Conservation (phyloP, 2,329 filamentous ascomycete species). For the Venturiaceae sp. region DNA sequence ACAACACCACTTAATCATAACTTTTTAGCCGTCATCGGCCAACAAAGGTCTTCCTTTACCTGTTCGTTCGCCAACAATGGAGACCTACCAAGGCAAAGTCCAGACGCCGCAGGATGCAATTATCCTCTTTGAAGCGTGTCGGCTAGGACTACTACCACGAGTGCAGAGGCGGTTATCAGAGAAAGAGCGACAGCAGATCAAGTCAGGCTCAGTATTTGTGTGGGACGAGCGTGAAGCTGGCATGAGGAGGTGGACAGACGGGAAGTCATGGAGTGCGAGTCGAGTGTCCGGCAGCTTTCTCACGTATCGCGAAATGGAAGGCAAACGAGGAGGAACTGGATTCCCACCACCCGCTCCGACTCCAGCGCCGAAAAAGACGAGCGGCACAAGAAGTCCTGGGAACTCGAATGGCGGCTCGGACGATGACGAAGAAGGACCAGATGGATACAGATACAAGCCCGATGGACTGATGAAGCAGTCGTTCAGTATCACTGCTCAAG, state of each 20-base stretch:
- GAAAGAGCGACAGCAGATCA: slow-evolving; percentile 92
- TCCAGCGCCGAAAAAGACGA: background rate
- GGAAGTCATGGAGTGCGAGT: slow-evolving; percentile 98
- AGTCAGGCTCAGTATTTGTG: slow-evolving; percentile 96
- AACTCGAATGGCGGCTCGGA: slow-evolving; percentile 77
- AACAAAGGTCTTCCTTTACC: too few relatives aligned
- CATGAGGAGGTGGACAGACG: slow-evolving; percentile 97
- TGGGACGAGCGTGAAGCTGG: slow-evolving; percentile 98
- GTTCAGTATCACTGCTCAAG: slow-evolving; percentile 94
- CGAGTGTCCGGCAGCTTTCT: slow-evolving; percentile 94
- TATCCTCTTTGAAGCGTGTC: slow-evolving; percentile 95
- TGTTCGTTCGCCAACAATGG: slow-evolving; percentile 56
- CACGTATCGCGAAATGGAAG: slow-evolving; percentile 98
- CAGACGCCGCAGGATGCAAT: slow-evolving; percentile 95
- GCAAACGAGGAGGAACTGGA: slow-evolving; percentile 72
- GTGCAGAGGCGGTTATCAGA: slow-evolving; percentile 91
- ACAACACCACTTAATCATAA: too few relatives aligned
- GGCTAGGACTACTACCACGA: slow-evolving; percentile 77
- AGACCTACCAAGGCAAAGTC: slow-evolving; percentile 92
- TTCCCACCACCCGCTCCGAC: slow-evolving; percentile 42
- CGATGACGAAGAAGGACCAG: slow-evolving; percentile 58
- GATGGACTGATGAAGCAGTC: slow-evolving; percentile 99
- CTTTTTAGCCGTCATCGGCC: too few relatives aligned
- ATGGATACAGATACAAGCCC: slow-evolving; percentile 89
- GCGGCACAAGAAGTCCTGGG: slow-evolving; percentile 64